Evolutionary conservation across 2,329 filamentous ascomycete genomes (phyloP), one percentile per base, ranked within the genome.

Genomic region (Tolypocladium tundrense): DNA sequence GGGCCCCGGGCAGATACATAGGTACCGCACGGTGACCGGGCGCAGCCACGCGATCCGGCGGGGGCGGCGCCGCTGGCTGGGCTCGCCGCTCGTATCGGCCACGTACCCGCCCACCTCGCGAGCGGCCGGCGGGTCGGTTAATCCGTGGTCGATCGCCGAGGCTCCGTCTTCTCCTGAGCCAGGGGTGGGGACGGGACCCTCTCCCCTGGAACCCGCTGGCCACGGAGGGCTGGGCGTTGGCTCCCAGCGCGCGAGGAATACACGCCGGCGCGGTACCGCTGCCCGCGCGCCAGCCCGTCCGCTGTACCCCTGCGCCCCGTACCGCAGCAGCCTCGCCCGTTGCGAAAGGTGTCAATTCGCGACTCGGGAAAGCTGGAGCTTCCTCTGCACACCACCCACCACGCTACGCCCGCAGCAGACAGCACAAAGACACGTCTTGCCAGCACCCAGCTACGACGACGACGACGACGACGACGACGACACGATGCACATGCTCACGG

Each of bases 341-440:
- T 60, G 60, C 60, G 63, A 63, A 69, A 67, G 65, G 67, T 69
- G 67, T 69, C 65, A 69, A 66, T 68, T 68, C 64, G 61, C 61
- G 27, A 21, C 16, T 27, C 51, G 55, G 58, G 56, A 56, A 57
- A 65, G 62, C 58, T 65, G 13, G 40, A 43, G 41, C 41, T 55
- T 14, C 53, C 40, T 37, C 27, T 48, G 27, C 48, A 53, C 33
- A 33, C 21, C 53, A 13, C 27, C 27, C 53, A 42, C 14, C 27
- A 31, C 27, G 27, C 27, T 31, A 27, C 27, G 27, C 27, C 27
- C 27, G 27, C 5, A 31, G 6, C 27, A 5, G 27, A 31, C 27
- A 6, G 5, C 27, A 6, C 27, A 31, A 10, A 27, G 42, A 6
- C 45, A 11, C 48, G 19, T 51, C 48, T 35, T 7, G 48, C 48